These are phyloP conservation scores for Cladosporium velox DNA, from an alignment of 2,329 filamentous ascomycete genomes.

Conservation along the genomic window DNA sequence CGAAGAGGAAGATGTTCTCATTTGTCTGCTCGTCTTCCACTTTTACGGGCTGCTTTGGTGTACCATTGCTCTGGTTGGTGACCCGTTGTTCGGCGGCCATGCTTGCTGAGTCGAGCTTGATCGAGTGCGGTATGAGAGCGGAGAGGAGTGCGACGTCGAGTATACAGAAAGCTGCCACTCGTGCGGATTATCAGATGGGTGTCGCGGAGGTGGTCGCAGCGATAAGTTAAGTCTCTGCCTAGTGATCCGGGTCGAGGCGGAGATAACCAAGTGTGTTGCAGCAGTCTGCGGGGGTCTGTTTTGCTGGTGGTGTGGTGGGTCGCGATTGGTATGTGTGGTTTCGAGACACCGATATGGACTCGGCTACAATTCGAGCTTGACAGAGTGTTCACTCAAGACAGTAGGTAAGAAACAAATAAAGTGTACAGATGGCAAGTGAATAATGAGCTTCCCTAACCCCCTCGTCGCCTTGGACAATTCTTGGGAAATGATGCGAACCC, in stretches of 20 bases:
- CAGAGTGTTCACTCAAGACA: not conserved
- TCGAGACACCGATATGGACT: not conserved
- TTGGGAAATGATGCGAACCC: slow-evolving; percentile 5
- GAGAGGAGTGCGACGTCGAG: not conserved
- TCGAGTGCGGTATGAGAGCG: not conserved
- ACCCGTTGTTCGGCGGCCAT: slow-evolving; percentile 17
- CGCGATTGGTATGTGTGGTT: not conserved
- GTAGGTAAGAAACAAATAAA: not conserved
- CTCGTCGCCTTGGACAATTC: slow-evolving; percentile 5
- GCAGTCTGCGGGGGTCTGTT: slow-evolving; percentile 3
- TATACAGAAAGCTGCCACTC: not conserved
- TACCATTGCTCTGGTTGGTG: slow-evolving; percentile 29
- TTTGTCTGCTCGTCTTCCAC: slow-evolving; percentile 36
- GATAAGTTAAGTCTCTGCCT: slow-evolving; percentile 12
- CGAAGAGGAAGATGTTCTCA: slow-evolving; percentile 58
- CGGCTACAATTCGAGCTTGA: not conserved
- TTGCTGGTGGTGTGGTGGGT: slow-evolving; percentile 1
- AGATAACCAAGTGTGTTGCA: not conserved
- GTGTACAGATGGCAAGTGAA: not conserved
- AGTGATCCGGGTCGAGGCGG: slow-evolving; percentile 13
- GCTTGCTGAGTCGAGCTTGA: not conserved
- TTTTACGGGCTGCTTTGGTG: slow-evolving; percentile 29
- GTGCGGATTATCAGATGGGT: not conserved
- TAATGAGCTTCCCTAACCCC: not conserved
- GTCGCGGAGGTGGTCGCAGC: not conserved